Base-by-base conservation (phyloP, 306 rosid genomes). In the Hippophae gyantsensis region DNA sequence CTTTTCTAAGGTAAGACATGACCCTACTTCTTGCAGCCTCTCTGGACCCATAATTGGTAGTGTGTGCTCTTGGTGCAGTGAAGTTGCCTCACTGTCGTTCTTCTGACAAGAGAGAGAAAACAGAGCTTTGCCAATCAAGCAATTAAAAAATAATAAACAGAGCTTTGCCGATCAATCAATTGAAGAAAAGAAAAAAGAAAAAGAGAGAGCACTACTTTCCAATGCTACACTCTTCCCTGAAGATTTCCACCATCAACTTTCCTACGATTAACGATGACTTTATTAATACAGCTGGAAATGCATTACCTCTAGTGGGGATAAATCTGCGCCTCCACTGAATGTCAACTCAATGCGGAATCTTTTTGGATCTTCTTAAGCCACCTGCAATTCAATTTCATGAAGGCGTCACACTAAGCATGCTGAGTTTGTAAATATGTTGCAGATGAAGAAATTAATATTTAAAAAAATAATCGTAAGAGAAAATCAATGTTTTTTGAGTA, bases 321-420 rank as follows among this genome's bases (percentile, higher is more conserved):
- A 81, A 80, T 92, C 99, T 13, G 99, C 96, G 56, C 99, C 99
- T 27, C 96, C 93, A 77, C 99, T 92, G 59, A 78, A 92, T 43
- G 96, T 83, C 82, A 92, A 63, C 72, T 92, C 99, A 49, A 92
- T 61, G 14, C 96, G 95, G 72, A 79, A 88, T 77, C 84, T 76
- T 78, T 69, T 78, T 42, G 99, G 88, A 73, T 92, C 96, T 71
- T 92, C 96, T 66, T 86, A 70, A 59, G 88, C 72, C 55, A 88
- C 96, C 99, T 92, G 86, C 76, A 56, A 69, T 67, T 64, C 60
- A 54, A 64, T 82, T 70, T 51, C 54, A 64, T n/a, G 54, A 68
- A 52, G 43, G 6, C 44, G 56, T 58, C 14, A 18, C 10, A 52
- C 73, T 76, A 60, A 43, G 60, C 60, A 63, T 54, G 26, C 64